Base-by-base conservation (phyloP, 441 rosid species). In the Gossypium gossypioides region DNA sequence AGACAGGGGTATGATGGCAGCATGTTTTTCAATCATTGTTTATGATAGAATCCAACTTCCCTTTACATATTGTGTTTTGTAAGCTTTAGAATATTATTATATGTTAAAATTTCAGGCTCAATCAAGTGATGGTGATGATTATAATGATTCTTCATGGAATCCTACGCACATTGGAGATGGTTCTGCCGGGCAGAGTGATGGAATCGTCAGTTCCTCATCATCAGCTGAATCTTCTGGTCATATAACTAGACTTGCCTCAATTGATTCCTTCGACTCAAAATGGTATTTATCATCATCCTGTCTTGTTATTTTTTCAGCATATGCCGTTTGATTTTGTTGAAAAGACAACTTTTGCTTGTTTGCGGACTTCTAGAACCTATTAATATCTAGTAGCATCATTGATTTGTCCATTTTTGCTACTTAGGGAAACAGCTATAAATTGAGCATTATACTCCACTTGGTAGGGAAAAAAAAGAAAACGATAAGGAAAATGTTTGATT, bases 181-280 rank as follows among this genome's bases (percentile, higher is more conserved):
- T 82, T 79, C 79, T 54, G 76, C 62, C 18, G 73, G 77, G 74
- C 91, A 84, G 69, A 86, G 68, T 51, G 92, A 91, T 56, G 95
- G 90, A 21, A 81, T 73, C 67, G 75, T 69, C 59, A 85, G 82
- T 52, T 74, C 82, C 56, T 77, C 84, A 61, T 78, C 88, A 44
- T 72, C 87, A 2, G 56, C 24, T 54, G 97, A 90, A 76, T 80
- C 85, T 46, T 81, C 94, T 48, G 84, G 86, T 59, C 83, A 86
- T 78, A 81, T 91, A 72, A 92, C 97, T 21, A 85, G 97, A 83
- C 94, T 94, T 16, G 97, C 98, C 57, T 92, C 98, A 60, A 94
- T 94, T 54, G 98, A 94, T 81, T 92, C 98, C 73, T 92, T 92
- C 58, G 99, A 94, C 84, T 94, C 97, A 7, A 94, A 91, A 85